Evolutionary conservation across 2,329 filamentous ascomycete genomes (phyloP).

Genomic region (Penicillium brevicompactum): DNA sequence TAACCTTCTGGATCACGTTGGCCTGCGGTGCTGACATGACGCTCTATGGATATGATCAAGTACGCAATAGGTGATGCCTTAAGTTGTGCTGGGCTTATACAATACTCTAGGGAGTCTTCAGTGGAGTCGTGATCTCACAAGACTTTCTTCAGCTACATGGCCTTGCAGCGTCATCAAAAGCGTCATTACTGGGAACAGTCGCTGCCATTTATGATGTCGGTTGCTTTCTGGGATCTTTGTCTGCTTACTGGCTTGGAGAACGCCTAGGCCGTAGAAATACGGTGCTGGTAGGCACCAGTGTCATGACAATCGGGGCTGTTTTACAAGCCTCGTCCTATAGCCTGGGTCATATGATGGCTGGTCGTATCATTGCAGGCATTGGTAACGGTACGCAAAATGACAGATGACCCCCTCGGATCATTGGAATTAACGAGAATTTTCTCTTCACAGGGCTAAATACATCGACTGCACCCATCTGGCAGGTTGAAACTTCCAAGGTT

Average conservation of each 20-base stretch:
- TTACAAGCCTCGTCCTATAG: conserved; percentile 50
- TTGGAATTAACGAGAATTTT: too few species aligned
- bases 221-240: conserved; percentile 10
- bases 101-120: conserved; percentile 11
- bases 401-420: too few species aligned
- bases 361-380: conserved; percentile 50
- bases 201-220: conserved; percentile 15
- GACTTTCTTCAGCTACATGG: conserved; percentile 11
- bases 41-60: conserved; percentile 24
- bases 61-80: neutral
- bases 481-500: conserved; percentile 52
- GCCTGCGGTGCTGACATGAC: conserved; percentile 26
- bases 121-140: conserved; percentile 15
- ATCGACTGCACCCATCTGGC: conserved; percentile 53
- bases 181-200: conserved; percentile 9
- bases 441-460: conserved; percentile 43
- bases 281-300: conserved; percentile 14
- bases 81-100: neutral
- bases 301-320: conserved; percentile 49
- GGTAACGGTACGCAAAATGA: conserved; percentile 43
- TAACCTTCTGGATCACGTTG: conserved; percentile 25
- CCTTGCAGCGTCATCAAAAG: conserved; percentile 7
- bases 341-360: conserved; percentile 52
- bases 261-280: conserved; percentile 10
- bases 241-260: conserved; percentile 12